phyloP scores from a whole-genome alignment of 176 grass and related monocot genomes.

The Triticum timopheevii region DNA sequence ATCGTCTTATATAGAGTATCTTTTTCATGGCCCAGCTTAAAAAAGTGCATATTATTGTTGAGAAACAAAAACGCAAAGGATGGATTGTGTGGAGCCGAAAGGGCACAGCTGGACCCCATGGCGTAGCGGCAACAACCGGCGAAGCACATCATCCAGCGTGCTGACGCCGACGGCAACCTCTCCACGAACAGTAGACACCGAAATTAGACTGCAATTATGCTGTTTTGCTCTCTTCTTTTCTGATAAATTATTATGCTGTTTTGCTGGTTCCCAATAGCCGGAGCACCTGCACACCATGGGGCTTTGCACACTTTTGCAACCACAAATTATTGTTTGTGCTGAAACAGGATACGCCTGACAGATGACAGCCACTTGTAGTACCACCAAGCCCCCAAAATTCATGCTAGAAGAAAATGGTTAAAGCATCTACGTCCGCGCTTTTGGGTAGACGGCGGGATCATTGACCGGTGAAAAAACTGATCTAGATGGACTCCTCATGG shows the following conservation, averaged over 20 bases:
- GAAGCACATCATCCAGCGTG: background rate
- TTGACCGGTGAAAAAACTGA: no score
- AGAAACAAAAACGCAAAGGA: background rate
- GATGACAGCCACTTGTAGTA: background rate
- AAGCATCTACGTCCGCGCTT: no score
- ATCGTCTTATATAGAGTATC: no score
- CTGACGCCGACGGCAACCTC: constrained; percentile 2
- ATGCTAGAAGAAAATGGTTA: background rate
- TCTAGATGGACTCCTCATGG: no score
- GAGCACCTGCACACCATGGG: background rate
- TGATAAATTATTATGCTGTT: background rate
- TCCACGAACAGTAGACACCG: background rate
- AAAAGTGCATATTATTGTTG: background rate
- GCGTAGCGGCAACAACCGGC: background rate
- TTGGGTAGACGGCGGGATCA: no score
- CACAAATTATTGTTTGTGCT: background rate
- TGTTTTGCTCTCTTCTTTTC: background rate
- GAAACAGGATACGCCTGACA: background rate
- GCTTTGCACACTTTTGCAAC: background rate
- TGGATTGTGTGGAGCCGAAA: constrained; percentile 6
- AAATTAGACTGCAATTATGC: constrained; percentile 13
- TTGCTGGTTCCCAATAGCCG: background rate
- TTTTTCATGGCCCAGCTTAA: background rate
- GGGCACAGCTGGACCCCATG: background rate
- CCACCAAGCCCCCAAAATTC: background rate